Evolutionary conservation across 1,284 basidiomycete species (phyloP), one percentile per base, ranked within the genome.

Genomic region (Phellinidium pouzarii): DNA sequence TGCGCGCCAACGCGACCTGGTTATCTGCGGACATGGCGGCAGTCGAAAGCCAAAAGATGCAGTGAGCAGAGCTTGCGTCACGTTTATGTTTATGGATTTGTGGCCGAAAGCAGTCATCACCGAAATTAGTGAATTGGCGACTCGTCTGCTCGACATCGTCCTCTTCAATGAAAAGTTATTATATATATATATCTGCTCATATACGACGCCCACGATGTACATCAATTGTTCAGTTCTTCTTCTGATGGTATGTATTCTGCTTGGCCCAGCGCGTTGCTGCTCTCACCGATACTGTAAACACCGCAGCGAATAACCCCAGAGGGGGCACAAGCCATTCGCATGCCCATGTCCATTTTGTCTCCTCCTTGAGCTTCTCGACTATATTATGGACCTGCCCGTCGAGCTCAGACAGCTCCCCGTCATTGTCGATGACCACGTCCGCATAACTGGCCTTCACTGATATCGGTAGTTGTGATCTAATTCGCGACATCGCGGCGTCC

Each of bases 401-500:
- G 2, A 95, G 73, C 49, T 92, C 90, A 31, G 75, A 65, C 3
- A 75, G 69, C 0, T 84, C 75, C 1, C 91, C 89, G 4, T 88
- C 90, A 66, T 99, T 99, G 70, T 97, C 93, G 31, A 99, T 69
- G 41, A 97, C 82, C 37, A 83, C 66, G 63, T 96, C 92, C 0
- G 94, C 94, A 61, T 91, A 94, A 8, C 71, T 62, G 4, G 93
- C 72, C 68, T 99, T 99, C 22, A 82, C 72, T 0, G 79, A 65
- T 31, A 98, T 86, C 0, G 91, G 78, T 50, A 92, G 69, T 67
- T 99, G 95, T 0, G 94, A 80, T 23, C 78, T 75, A 20, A 98
- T 77, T 8, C 95, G 80, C 1, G 86, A 68, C 31, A 72, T 69
- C 0, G 94, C 94, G 58, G 86, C 79, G 54, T 78, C 73, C 38